Conservation (phyloP, 257 asterid genomes). For the Striga asiatica region DNA sequence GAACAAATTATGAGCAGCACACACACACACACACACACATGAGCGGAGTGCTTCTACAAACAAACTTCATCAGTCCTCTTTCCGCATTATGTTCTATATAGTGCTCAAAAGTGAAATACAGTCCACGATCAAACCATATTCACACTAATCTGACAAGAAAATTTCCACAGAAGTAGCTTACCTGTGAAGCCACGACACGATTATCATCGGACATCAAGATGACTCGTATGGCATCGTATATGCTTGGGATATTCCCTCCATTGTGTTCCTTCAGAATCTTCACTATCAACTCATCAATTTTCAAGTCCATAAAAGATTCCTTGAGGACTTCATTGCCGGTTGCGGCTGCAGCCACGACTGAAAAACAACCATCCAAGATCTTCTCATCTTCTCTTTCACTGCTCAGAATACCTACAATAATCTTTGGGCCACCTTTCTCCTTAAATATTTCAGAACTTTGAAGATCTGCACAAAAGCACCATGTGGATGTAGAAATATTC, state of each 20-base stretch:
- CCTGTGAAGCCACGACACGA: slow-evolving; percentile 91
- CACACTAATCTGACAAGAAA: slow-evolving; percentile 4
- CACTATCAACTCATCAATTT: slow-evolving; percentile 63
- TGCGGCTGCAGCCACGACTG: slow-evolving; percentile 82
- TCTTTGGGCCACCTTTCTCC: slow-evolving; percentile 57
- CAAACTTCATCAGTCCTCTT: not conserved
- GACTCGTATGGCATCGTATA: slow-evolving; percentile 68
- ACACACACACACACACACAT: too few species aligned
- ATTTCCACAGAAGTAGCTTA: slow-evolving; percentile 24
- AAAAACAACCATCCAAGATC: slow-evolving; percentile 57
- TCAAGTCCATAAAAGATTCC: slow-evolving; percentile 73
- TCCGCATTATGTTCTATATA: not conserved
- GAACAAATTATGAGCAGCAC: too few species aligned
- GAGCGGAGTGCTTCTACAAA: not conserved
- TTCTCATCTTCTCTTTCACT: slow-evolving; percentile 37
- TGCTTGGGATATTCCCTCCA: slow-evolving; percentile 44
- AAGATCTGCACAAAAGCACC: slow-evolving; percentile 50
- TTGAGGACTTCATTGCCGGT: slow-evolving; percentile 87
- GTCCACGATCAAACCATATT: not conserved
- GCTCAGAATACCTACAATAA: slow-evolving; percentile 39
- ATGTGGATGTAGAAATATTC: not conserved
- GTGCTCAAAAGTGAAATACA: not conserved
- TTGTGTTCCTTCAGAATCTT: slow-evolving; percentile 45
- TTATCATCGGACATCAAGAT: slow-evolving; percentile 78
- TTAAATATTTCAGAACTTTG: slow-evolving; percentile 61